These are phyloP conservation scores for Seminavis robusta DNA, from an alignment of 108 stramenopile genomes.

Conservation along the genomic window DNA sequence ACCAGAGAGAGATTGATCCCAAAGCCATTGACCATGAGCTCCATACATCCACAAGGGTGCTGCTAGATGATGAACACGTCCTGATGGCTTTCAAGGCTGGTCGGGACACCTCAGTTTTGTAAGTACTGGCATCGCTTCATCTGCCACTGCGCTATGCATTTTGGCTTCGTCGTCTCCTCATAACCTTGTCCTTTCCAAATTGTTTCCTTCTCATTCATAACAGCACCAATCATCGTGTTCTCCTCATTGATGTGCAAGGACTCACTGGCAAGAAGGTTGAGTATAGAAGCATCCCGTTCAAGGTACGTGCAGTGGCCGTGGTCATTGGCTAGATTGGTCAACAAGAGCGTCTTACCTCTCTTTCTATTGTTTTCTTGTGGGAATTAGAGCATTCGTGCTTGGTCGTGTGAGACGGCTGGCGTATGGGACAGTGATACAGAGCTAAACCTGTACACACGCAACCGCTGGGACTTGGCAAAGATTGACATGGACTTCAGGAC, in stretches of 20 bases:
- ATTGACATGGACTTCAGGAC: conserved; percentile 49
- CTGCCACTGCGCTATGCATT: too few relatives aligned
- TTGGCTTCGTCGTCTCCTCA: too few relatives aligned
- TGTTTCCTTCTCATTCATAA: too few relatives aligned
- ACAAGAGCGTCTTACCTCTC: too few relatives aligned
- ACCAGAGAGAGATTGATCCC: conserved; percentile 52
- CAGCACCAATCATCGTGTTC: conserved; percentile 32
- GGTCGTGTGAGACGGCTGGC: conserved; percentile 66
- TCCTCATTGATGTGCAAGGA: conserved; percentile 40
- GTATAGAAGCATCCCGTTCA: conserved; percentile 52
- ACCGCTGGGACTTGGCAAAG: conserved; percentile 25
- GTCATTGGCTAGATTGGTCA: too few relatives aligned
- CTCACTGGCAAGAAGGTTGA: conserved; percentile 54
- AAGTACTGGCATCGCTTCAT: too few relatives aligned
- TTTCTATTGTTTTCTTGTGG: too few relatives aligned
- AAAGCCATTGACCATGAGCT: conserved; percentile 35
- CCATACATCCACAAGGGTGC: conserved; percentile 36
- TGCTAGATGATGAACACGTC: conserved; percentile 55
- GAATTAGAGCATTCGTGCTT: conserved; percentile 36
- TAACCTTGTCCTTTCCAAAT: too few relatives aligned
- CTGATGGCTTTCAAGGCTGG: conserved; percentile 69
- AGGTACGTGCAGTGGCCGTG: too few relatives aligned
- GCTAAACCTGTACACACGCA: conserved; percentile 33
- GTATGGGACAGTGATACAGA: conserved; percentile 62
- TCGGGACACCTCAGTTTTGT: conserved; percentile 53